Conservation (phyloP, 2,329 filamentous ascomycete genomes). For the Elsinoe perseae region DNA sequence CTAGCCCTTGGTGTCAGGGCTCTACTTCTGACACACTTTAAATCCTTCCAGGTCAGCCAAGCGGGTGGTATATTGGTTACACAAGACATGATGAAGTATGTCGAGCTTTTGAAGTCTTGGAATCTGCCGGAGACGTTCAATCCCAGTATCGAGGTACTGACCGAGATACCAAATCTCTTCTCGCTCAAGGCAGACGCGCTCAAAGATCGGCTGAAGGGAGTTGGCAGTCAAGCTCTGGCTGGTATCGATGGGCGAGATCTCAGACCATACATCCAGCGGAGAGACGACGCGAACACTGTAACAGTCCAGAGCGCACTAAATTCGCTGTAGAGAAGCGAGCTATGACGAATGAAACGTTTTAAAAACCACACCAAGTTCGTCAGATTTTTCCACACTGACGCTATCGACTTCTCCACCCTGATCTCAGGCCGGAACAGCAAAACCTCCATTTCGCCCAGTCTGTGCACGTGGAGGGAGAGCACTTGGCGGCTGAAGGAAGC, state of each 20-base stretch:
- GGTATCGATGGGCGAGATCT: constrained; percentile 49
- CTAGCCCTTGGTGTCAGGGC: constrained; percentile 70
- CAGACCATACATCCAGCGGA: constrained; percentile 72
- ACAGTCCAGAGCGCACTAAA: constrained; percentile 78
- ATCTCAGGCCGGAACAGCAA: background rate
- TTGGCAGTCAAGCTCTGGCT: constrained; percentile 25
- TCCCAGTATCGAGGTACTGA: constrained; percentile 66
- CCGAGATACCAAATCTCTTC: constrained; percentile 91
- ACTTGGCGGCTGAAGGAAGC: background rate
- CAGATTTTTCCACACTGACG: constrained; percentile 14
- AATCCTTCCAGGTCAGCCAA: constrained; percentile 86
- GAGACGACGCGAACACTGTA: constrained; percentile 73
- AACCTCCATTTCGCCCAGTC: background rate
- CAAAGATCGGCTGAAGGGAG: constrained; percentile 43
- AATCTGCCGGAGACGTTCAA: constrained; percentile 52
- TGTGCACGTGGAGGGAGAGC: background rate
- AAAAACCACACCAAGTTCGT: constrained; percentile 5
- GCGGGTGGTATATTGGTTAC: constrained; percentile 91
- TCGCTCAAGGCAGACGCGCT: constrained; percentile 65
- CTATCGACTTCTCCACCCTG: constrained; percentile 9
- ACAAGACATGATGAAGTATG: constrained; percentile 92
- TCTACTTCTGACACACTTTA: constrained; percentile 85
- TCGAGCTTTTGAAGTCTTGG: constrained; percentile 77
- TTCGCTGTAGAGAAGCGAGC: constrained; percentile 41
- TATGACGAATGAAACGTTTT: constrained; percentile 14